Evolutionary conservation across 2,329 filamentous ascomycete genomes (phyloP).

Genomic region (Botrytis elliptica): DNA sequence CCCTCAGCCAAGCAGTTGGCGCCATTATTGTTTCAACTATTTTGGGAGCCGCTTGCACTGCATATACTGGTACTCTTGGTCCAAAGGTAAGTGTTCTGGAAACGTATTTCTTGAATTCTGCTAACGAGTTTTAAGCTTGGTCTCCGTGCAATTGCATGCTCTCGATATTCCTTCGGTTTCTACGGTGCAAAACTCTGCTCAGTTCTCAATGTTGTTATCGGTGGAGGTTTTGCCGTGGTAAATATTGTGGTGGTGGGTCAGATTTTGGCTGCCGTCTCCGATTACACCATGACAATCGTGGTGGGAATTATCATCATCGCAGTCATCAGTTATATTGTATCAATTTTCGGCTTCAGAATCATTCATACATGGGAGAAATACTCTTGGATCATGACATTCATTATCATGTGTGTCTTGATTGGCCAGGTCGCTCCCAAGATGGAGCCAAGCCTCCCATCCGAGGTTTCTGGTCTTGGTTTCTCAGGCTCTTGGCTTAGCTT

Average conservation of each 20-base stretch:
- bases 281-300: slow-evolving; percentile 44
- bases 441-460: slow-evolving; percentile 40
- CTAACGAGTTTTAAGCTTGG: slow-evolving; percentile 31
- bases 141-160: slow-evolving; percentile 46
- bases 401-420: slow-evolving; percentile 49
- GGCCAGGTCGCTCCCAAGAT: slow-evolving; percentile 47
- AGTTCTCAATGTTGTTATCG: slow-evolving; percentile 47
- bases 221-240: slow-evolving; percentile 44
- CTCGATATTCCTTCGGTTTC: slow-evolving; percentile 51
- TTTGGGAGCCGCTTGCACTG: slow-evolving; percentile 43
- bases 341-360: slow-evolving; percentile 41
- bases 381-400: slow-evolving; percentile 48
- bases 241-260: slow-evolving; percentile 48
- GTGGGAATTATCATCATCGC: slow-evolving; percentile 40
- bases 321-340: slow-evolving; percentile 35
- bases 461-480: slow-evolving; percentile 39
- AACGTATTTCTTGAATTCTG: not conserved
- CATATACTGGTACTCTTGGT: slow-evolving; percentile 45
- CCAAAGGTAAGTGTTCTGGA: slow-evolving; percentile 39
- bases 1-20: slow-evolving; percentile 45
- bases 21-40: slow-evolving; percentile 44
- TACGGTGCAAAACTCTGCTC: slow-evolving; percentile 50
- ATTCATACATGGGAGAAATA: slow-evolving; percentile 50
- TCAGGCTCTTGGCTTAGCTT: slow-evolving; percentile 39
- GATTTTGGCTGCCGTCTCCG: slow-evolving; percentile 36